Evolutionary conservation across 805 yeast genomes (phyloP).

Genomic region (Candida tibetensis): DNA sequence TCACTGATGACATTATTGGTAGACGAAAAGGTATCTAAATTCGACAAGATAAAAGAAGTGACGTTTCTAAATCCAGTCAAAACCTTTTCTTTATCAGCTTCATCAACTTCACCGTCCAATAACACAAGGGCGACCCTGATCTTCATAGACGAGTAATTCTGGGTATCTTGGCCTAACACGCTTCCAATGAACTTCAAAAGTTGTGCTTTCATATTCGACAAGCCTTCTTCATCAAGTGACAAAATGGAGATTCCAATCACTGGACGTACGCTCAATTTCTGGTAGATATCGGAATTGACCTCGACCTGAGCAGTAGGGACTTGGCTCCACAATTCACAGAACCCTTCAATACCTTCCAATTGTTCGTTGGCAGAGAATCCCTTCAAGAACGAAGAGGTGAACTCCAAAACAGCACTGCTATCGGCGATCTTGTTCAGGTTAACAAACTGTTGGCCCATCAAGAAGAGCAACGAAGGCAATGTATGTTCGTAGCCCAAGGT

Average conservation of each 20-base stretch:
- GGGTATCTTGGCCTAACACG: constrained; percentile 33
- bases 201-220: constrained; percentile 46
- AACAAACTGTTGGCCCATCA: constrained; percentile 78
- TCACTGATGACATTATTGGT: constrained; percentile 26
- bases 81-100: constrained; percentile 25
- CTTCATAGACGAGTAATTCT: constrained; percentile 34
- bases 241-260: constrained; percentile 62
- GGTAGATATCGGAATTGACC: constrained; percentile 33
- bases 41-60: constrained; percentile 32
- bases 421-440: constrained; percentile 58
- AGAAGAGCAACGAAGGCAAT: constrained; percentile 67
- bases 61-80: constrained; percentile 33
- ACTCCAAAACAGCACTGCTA: constrained; percentile 65
- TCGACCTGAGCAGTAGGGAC: constrained; percentile 45
- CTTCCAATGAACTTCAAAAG: constrained; percentile 57
- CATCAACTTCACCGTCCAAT: constrained; percentile 38
- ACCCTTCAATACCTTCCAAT: constrained; percentile 51
- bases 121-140: constrained; percentile 53
- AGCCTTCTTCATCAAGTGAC: constrained; percentile 47
- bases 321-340: constrained; percentile 49
- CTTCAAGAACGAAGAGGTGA: constrained; percentile 65
- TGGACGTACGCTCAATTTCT: constrained; percentile 48
- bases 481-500: constrained; percentile 70
- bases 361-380: constrained; percentile 69
- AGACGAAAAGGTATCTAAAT: constrained; percentile 36